These are phyloP conservation scores for Mollisia scopiformis DNA, from an alignment of 2,329 filamentous ascomycete species.

Conservation along the genomic window DNA sequence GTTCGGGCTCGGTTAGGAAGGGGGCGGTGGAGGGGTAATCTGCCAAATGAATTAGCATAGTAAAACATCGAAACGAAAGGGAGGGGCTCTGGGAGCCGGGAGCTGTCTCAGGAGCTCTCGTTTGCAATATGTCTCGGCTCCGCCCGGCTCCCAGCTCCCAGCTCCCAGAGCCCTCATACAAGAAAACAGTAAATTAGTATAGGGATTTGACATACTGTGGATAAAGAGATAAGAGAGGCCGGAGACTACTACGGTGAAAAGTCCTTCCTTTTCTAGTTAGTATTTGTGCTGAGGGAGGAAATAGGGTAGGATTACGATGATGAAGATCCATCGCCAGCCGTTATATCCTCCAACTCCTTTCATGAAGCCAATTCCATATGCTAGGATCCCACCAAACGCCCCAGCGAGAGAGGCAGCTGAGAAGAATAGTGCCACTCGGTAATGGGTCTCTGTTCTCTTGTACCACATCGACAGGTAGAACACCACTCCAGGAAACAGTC, in stretches of 20 bases:
- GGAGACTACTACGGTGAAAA: constrained; percentile 55
- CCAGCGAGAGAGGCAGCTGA: constrained; percentile 56
- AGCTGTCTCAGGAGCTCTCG: too few species aligned
- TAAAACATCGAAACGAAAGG: too few species aligned
- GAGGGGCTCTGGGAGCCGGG: too few species aligned
- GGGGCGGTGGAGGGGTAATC: constrained; percentile 5
- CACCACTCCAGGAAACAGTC: constrained; percentile 57
- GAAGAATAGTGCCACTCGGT: constrained; percentile 59
- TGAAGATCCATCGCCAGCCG: constrained; percentile 64
- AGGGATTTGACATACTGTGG: too few species aligned
- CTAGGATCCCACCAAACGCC: constrained; percentile 59
- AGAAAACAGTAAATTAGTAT: too few species aligned
- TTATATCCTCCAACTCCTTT: constrained; percentile 52
- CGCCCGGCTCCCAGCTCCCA: too few species aligned
- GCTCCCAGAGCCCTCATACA: too few species aligned
- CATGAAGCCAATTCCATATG: constrained; percentile 60
- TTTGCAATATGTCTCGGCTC: too few species aligned
- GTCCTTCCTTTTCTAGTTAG: constrained; percentile 48
- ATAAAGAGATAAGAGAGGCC: constrained; percentile 49
- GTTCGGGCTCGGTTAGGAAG: constrained; percentile 19
- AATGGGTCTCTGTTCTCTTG: constrained; percentile 55
- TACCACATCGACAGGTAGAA: constrained; percentile 55
- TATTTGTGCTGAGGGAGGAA: background rate
- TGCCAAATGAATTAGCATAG: too few species aligned
- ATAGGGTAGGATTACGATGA: constrained; percentile 41